Conservation (phyloP, 192 early-diverging fungal species). For the Coemansia sp. region DNA sequence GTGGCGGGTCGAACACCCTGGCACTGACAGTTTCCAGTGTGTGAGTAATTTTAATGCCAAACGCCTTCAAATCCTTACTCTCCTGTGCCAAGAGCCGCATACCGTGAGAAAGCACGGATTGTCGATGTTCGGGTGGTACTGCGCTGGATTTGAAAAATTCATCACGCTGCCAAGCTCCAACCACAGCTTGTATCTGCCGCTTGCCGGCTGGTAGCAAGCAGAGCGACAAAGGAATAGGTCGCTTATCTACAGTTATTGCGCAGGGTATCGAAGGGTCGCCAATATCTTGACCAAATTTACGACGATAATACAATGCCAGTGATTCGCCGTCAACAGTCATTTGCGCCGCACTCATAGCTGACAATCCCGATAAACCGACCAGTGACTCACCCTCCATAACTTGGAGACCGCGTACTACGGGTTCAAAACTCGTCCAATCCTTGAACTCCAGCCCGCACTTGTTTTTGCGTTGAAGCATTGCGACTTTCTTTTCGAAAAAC, state of each 20-base stretch:
- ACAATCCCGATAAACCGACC: neutral
- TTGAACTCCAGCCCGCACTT: neutral
- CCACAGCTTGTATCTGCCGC: neutral
- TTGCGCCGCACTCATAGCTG: neutral
- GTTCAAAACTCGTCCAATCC: slow-evolving; percentile 17
- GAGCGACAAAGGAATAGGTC: slow-evolving; percentile 17
- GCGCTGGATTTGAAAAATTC: slow-evolving; percentile 1
- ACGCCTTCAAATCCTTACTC: neutral
- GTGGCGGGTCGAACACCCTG: slow-evolving; percentile 12
- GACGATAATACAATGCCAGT: slow-evolving; percentile 12
- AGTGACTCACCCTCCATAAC: neutral
- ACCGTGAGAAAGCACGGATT: neutral
- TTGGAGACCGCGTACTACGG: slow-evolving; percentile 1
- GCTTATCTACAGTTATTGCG: neutral
- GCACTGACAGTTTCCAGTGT: slow-evolving; percentile 14
- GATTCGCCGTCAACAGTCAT: slow-evolving; percentile 3
- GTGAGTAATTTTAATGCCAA: slow-evolving; percentile 19
- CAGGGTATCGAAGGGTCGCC: slow-evolving; percentile 11
- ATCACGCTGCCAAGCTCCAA: slow-evolving; percentile 16
- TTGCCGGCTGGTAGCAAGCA: slow-evolving; percentile 2
- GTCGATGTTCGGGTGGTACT: neutral
- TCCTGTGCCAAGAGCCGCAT: neutral
- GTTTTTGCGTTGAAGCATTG: neutral
- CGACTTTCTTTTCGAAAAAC: slow-evolving; percentile 9
- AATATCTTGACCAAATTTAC: neutral